Conservation (phyloP, 495 filamentous ascomycete genomes). For the Glonium stellatum region DNA sequence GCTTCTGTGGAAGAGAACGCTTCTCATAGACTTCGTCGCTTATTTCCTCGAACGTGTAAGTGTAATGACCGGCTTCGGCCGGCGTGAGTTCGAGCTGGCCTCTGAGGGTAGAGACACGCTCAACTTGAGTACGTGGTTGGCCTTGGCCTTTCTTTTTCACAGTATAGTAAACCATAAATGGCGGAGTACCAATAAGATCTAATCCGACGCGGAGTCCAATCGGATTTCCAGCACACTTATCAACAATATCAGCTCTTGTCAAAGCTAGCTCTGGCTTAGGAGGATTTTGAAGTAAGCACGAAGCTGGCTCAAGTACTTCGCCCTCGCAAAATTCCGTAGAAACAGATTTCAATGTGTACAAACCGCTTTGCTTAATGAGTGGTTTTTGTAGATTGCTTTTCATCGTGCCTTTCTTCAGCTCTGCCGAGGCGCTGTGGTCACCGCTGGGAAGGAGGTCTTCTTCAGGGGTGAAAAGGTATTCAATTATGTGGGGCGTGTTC, state of each 20-base stretch:
- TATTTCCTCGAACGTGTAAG: slow-evolving; percentile 74
- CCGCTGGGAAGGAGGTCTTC: slow-evolving; percentile 56
- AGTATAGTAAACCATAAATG: slow-evolving; percentile 70
- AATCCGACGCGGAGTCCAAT: slow-evolving; percentile 83
- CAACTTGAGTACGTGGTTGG: slow-evolving; percentile 42
- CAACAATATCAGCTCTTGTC: slow-evolving; percentile 69
- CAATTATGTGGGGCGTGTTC: slow-evolving; percentile 51
- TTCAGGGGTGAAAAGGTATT: slow-evolving; percentile 63
- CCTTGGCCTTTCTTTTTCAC: slow-evolving; percentile 54
- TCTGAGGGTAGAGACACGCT: slow-evolving; percentile 57
- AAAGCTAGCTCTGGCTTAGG: slow-evolving; percentile 75
- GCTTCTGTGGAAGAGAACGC: slow-evolving; percentile 45
- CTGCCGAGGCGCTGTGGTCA: slow-evolving; percentile 51
- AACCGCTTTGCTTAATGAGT: slow-evolving; percentile 64
- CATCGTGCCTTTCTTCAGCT: slow-evolving; percentile 46
- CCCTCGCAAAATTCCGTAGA: slow-evolving; percentile 74
- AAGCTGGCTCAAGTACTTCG: slow-evolving; percentile 84
- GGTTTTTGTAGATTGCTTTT: slow-evolving; percentile 40
- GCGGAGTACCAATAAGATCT: slow-evolving; percentile 82
- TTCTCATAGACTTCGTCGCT: slow-evolving; percentile 72
- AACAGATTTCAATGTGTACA: slow-evolving; percentile 76
- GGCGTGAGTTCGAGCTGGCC: slow-evolving; percentile 82
- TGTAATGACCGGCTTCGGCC: slow-evolving; percentile 70
- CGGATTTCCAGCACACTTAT: slow-evolving; percentile 89
- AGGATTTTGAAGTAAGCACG: slow-evolving; percentile 82